Base-by-base conservation (phyloP, 768 basidiomycete genomes). In the Lanmaoa pseudosensibilis region DNA sequence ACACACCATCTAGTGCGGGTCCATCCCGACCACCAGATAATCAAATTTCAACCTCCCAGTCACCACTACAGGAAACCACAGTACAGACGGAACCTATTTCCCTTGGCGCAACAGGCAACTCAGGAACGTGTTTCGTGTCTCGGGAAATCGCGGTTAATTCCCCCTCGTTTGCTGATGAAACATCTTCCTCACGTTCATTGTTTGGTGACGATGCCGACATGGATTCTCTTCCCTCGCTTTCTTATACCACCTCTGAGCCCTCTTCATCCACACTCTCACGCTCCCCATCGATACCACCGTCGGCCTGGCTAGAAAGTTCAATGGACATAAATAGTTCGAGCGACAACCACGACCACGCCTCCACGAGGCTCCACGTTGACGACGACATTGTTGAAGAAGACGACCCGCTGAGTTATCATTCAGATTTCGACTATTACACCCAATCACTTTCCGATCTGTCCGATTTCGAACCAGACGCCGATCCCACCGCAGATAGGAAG, bases 251-350 rank as follows among this genome's bases (percentile, higher is more conserved):
- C 52, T 71, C 68, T 38, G 73, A 67, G 50, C 69, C 65, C 57
- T 72, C 65, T 56, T 73, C 67, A 11, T 67, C 68, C 63, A 68
- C 76, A 5, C 70, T 77, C 57, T 79, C 81, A 59, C 75, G 76
- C 33, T 76, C 80, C 12, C 64, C 76, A 6, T 81, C 81, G 6
- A 59, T 65, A 46, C 74, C 69, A 21, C 75, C 75, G 0, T 79
- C 75, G 13, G 54, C 68, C 37, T 70, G 59, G 34, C 62, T 54
- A 18, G 63, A 62, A 13, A 44, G 16, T 48, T n/a, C 53, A 39
- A 30, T 57, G 54, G 44, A 60, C 64, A 52, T 65, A 68, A 57
- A 61, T 62, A 54, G 48, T 45, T 30, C 65, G 34, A 33, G 50
- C 54, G 48, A 67, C 50, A 39, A 48, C 63, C 53, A 59, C 56